Evolutionary conservation across 106 monocot genomes (phyloP).

Genomic region (Cymbidium sinense): DNA sequence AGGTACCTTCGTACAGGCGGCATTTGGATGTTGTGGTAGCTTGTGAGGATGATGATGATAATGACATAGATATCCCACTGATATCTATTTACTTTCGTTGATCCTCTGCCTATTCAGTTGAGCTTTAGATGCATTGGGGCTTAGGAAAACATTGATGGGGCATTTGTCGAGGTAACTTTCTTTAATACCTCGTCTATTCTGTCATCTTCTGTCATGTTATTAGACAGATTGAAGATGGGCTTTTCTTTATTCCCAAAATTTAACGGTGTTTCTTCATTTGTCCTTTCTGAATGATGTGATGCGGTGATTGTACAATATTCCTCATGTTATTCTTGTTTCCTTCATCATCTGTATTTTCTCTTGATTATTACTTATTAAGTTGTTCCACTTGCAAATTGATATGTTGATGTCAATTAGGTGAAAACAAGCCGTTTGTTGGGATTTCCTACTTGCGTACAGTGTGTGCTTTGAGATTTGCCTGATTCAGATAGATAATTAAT

Average conservation of each 20-base stretch:
- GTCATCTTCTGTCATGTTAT: background rate
- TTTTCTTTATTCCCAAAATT: background rate
- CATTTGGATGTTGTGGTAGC: constrained; percentile 55
- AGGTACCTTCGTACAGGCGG: constrained; percentile 27
- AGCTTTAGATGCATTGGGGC: background rate
- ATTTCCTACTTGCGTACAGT: too few species aligned
- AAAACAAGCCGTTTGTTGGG: too few species aligned
- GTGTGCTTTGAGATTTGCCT: too few species aligned
- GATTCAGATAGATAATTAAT: too few species aligned
- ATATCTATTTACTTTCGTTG: constrained; percentile 27
- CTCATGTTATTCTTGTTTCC: too few species aligned
- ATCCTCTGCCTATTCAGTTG: background rate
- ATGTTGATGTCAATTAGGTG: too few species aligned
- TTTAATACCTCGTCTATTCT: background rate
- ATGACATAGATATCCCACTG: constrained; percentile 37
- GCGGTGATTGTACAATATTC: too few species aligned
- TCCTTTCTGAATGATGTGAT: too few species aligned
- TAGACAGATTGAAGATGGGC: background rate
- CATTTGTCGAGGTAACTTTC: too few species aligned
- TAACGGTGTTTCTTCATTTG: background rate
- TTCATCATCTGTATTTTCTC: too few species aligned
- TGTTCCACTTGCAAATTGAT: too few species aligned
- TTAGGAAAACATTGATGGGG: background rate
- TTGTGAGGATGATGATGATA: constrained; percentile 52
- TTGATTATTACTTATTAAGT: too few species aligned